Base-by-base conservation (phyloP, 371 early-diverging fungal species). In the Ordospora pajunii region DNA sequence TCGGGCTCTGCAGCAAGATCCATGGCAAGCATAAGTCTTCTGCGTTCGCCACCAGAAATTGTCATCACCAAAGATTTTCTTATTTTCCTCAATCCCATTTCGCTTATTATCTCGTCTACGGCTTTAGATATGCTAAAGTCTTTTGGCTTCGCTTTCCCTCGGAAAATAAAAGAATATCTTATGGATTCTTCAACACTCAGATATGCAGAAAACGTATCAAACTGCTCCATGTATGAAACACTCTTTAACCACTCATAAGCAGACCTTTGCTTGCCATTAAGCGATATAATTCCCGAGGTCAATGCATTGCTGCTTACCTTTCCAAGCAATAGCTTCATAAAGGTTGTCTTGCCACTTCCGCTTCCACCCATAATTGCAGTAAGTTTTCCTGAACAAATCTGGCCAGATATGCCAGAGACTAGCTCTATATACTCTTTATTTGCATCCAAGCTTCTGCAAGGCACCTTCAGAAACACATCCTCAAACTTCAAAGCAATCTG, bases 311-410 rank as follows among this genome's bases (percentile, higher is more conserved):
- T 11, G 70, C 80, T 0, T 83, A 86, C 19, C 89, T 90, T 1
- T 87, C 87, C 78, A 84, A 51, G 58, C 2, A 86, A 58, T 2
- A 70, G 76, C 7, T 80, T 82, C 43, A 86, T 64, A 11, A 81
- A 69, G 0, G 85, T 85, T 11, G 84, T 76, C 67, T 86, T 87
- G 10, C 86, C 85, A 42, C 91, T 89, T 73, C 87, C 87, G 27
- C 89, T 88, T 4, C 89, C 87, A 21, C 87, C 91, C 88, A 91
- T 87, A 58, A 91, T 88, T 3, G 91, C 92, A 76, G 70, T 83
- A 63, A 79, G 14, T 10, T 22, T 50, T 58, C 75, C 70, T n/a
- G 70, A 66, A 2, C n/a, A 19, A 21, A 68, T 4, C 37, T 54
- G 40, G 0, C 58, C 45, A 22, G 46, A 45, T 22, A 63, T 42